A percentile compares a stretch with the other conserved stretches of the same genome.
Conservation (phyloP, 768 basidiomycete species). For the Lactarius sp. region DNA sequence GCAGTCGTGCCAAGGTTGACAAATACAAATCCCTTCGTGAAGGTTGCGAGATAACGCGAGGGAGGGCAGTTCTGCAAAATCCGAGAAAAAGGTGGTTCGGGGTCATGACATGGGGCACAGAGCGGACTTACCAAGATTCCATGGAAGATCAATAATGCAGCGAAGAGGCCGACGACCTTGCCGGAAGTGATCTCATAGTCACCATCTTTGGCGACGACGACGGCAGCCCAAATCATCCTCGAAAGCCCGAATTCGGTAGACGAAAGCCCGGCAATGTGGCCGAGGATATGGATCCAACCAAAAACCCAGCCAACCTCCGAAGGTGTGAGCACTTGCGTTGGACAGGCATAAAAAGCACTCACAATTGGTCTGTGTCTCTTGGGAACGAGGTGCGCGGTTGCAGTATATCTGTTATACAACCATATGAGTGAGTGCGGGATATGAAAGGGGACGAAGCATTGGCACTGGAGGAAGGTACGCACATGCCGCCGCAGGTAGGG, state of each 20-base stretch:
- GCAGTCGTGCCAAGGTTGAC: constrained; percentile 79
- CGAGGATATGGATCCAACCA: constrained; percentile 80
- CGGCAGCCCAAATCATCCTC: constrained; percentile 77
- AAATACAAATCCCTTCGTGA: constrained; percentile 79
- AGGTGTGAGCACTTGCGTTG: background rate
- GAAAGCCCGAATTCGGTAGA: constrained; percentile 82
- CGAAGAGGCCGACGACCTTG: constrained; percentile 75
- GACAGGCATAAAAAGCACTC: constrained; percentile 18
- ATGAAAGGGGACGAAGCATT: too few relatives aligned
- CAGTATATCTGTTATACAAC: constrained; percentile 55
- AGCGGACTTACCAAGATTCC: constrained; percentile 52
- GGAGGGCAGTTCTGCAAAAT: constrained; percentile 55
- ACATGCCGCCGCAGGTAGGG: constrained; percentile 71
- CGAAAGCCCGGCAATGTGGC: constrained; percentile 80
- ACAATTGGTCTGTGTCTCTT: constrained; percentile 59
- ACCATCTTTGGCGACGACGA: constrained; percentile 57
- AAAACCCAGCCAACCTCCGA: constrained; percentile 67
- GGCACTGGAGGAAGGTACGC: constrained; percentile 25
- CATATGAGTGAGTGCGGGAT: background rate
- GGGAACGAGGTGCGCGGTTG: constrained; percentile 70
- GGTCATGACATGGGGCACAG: background rate
- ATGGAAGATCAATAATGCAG: constrained; percentile 70
- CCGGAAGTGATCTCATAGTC: constrained; percentile 58
- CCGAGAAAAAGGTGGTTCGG: background rate
- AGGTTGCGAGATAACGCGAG: constrained; percentile 65